phyloP scores from a whole-genome alignment of 2,329 filamentous ascomycete genomes.

The Fulvia fulva region DNA sequence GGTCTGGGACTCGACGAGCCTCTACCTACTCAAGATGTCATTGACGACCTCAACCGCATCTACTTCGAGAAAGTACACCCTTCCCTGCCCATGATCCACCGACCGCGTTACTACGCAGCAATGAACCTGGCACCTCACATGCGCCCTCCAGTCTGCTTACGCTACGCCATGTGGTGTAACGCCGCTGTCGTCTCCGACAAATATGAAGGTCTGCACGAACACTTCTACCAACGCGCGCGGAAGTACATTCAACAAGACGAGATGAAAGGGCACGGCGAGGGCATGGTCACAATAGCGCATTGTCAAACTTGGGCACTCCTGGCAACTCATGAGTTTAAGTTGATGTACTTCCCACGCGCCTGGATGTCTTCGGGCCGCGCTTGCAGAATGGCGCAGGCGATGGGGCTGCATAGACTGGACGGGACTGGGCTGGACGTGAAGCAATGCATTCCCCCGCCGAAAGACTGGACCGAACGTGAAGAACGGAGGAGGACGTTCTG shows the following conservation, averaged over 20 bases:
- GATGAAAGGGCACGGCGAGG: conserved; percentile 86
- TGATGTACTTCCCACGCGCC: conserved; percentile 93
- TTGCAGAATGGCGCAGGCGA: conserved; percentile 82
- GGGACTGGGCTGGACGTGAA: conserved; percentile 82
- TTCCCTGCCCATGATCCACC: conserved; percentile 83
- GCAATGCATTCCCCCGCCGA: conserved; percentile 78
- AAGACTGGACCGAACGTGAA: conserved; percentile 91
- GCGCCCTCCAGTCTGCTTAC: conserved; percentile 79
- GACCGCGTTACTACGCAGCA: conserved; percentile 77
- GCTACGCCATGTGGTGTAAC: conserved; percentile 94
- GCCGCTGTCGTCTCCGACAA: conserved; percentile 84
- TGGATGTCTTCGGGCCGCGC: conserved; percentile 88
- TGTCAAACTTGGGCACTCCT: conserved; percentile 80
- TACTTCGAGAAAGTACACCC: conserved; percentile 91
- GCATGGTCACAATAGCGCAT: conserved; percentile 79
- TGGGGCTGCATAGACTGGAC: conserved; percentile 84
- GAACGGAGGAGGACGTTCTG: conserved; percentile 91
- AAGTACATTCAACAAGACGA: conserved; percentile 90
- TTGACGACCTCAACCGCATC: conserved; percentile 81
- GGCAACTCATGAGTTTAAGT: conserved; percentile 86
- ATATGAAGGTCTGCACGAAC: conserved; percentile 71
- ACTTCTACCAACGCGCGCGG: conserved; percentile 84
- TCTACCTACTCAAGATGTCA: conserved; percentile 70
- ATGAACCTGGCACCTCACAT: conserved; percentile 85
- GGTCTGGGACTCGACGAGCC: conserved; percentile 77